These are phyloP conservation scores for Plasmodium fragile DNA, from an alignment of 169 alveolate genomes.

Conservation along the genomic window DNA sequence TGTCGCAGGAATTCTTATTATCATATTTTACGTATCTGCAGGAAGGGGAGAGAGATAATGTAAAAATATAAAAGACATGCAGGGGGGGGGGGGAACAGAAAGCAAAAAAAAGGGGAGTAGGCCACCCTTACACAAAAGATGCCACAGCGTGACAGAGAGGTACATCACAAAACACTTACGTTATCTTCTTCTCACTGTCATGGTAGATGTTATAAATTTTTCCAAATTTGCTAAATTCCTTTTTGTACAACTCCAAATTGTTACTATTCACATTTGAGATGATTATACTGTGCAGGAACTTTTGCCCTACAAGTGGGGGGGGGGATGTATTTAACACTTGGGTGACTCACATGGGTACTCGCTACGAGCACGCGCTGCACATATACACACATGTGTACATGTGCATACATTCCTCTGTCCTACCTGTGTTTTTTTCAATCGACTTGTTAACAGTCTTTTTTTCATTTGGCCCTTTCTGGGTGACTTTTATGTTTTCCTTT, in stretches of 20 bases:
- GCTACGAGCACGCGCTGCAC: not conserved
- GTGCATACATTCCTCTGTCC: not conserved
- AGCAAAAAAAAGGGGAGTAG: too few species aligned
- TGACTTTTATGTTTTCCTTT: conserved; percentile 52
- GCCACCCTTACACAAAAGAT: not conserved
- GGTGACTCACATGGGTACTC: not conserved
- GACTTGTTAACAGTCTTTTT: conserved; percentile 41
- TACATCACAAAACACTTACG: conserved; percentile 54
- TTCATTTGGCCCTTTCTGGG: conserved; percentile 15
- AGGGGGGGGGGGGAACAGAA: too few species aligned
- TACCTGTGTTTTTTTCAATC: conserved; percentile 60
- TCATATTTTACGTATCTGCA: conserved; percentile 47
- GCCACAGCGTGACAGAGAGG: not conserved
- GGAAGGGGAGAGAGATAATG: not conserved
- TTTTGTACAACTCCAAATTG: conserved; percentile 44
- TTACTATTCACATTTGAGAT: conserved; percentile 57
- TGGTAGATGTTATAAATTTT: conserved; percentile 40
- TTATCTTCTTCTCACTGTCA: conserved; percentile 47
- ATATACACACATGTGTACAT: not conserved
- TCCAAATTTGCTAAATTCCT: conserved; percentile 49
- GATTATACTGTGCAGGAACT: conserved; percentile 36
- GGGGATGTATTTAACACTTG: not conserved
- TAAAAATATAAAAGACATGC: not conserved
- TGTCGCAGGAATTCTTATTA: conserved; percentile 51
- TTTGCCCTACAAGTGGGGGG: conserved; percentile 23